A percentile compares a stretch with the other conserved stretches of the same genome.
Evolutionary conservation across 345 rosid species (phyloP).

Genomic region (Aquilaria yunnanensis): DNA sequence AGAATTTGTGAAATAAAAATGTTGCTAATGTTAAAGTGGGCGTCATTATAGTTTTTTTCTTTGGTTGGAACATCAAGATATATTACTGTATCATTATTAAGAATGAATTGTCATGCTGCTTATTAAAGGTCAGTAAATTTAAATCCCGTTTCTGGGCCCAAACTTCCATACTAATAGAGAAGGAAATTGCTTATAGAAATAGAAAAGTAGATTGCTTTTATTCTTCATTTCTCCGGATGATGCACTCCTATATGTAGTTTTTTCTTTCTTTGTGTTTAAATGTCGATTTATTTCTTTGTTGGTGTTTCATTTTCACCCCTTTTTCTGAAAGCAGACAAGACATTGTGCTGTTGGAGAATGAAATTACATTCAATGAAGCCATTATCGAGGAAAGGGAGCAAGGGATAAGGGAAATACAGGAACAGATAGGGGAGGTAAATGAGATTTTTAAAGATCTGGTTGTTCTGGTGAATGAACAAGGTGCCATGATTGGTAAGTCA

Average conservation of each 20-base stretch:
- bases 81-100: too few species aligned
- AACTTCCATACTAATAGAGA: not conserved
- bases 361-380: conserved; percentile 66
- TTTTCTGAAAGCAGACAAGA: conserved; percentile 39
- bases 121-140: not conserved
- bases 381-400: conserved; percentile 74
- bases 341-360: conserved; percentile 49
- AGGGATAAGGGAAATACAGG: conserved; percentile 67
- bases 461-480: conserved; percentile 56
- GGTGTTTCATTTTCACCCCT: not conserved
- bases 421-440: conserved; percentile 64
- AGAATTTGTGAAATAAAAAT: too few species aligned
- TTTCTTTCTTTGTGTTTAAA: not conserved
- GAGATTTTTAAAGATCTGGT: conserved; percentile 77
- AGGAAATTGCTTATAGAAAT: not conserved
- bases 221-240: too few species aligned
- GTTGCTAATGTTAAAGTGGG: too few species aligned
- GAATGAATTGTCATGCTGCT: not conserved
- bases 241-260: not conserved
- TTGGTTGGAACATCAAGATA: too few species aligned
- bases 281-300: not conserved
- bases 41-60: too few species aligned
- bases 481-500: conserved; percentile 52
- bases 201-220: too few species aligned
- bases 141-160: not conserved